Evolutionary conservation across 2,329 filamentous ascomycete species (phyloP), one percentile per base, ranked within the genome.

Genomic region (Xylaria sp.): DNA sequence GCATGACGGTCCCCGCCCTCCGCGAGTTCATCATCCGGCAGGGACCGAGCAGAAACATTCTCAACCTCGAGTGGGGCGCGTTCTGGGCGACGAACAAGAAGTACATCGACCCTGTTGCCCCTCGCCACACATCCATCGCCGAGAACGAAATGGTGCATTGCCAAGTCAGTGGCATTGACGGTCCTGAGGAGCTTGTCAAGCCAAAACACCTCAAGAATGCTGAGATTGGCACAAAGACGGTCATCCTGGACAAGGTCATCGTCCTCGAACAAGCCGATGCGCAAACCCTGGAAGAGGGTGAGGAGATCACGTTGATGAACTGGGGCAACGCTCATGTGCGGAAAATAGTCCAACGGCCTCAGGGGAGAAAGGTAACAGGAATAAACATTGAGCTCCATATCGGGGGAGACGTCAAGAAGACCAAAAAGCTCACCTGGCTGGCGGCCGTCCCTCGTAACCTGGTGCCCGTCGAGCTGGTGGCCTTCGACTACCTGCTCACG

Each of bases 251-350:
- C 66, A 80, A 80, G 47, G 80, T 84, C 53, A 80, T 96, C 62
- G 76, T 92, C 57, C 76, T 96, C 50, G 92, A 96, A 69, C 92
- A 96, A 74, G 88, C 81, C 41, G 92, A 96, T 66, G 90, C 88
- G 51, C 86, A 86, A 69, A 82, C 82, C 19, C 92, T 96, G 72
- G 88, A 84, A 65, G 79, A 87, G 53, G 86, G 88, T 67, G 92
- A 96, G 76, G 91, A 96, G 72, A 89, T 96, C 65, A 96, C 92
- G 0, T 81, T 96, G 29, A 96, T 96, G 92, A 88, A 88, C 70
- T 96, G 92, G 92, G 92, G 92, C 63, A 93, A 94, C 67, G 90
- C 89, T 20, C 84, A 91, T 61, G 88, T 92, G 26, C 84, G 86
- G 11, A 26, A 26, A 5, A 26, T 26, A 26, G n/a, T n/a, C n/a